Base-by-base conservation (phyloP, 2,329 filamentous ascomycete species). In the Apiospora arundinis region DNA sequence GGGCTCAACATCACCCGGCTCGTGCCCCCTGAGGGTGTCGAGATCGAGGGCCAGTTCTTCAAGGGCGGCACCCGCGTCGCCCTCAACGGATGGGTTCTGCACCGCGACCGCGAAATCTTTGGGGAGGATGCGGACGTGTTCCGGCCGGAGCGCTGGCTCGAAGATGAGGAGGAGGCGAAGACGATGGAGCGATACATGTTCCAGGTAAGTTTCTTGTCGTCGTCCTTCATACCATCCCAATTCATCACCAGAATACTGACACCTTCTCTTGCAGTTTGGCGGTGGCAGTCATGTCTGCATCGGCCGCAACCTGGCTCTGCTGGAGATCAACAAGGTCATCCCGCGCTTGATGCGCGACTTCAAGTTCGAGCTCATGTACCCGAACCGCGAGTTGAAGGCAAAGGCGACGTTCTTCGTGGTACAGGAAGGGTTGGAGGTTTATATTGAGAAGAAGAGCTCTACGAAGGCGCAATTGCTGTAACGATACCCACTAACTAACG, bases 331-430 rank as follows among this genome's bases (percentile, higher is more conserved):
- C 80, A 91, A 91, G 81, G 83, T 90, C 46, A 79, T 89, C 46
- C 87, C 87, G 5, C 84, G 87, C 46, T 80, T 90, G 37, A 78
- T 89, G 73, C 78, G 86, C n/a, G 85, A 88, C 72, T 90, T 86
- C 75, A 80, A 86, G 63, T 85, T 90, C 73, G 81, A 86, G 76
- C 80, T 90, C 37, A 83, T 85, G n/a, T 81, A 86, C 71, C 86
- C 86, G 0, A 81, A 82, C 12, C 81, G 84, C 56, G 82, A 85
- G 69, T 81, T 90, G 74, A 84, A 83, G 72, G 86, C 87, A n/a
- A 84, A 87, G 70, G 85, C 87, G 25, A 88, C 87, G 4, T 90
- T 90, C 78, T 90, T 91, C 75, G 88, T 90, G 12, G 87, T 90
- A 12, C 88, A 90, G 77, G 82, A 85, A 68, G 88, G 88, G 0